A percentile compares a stretch with the other conserved stretches of the same genome.
These are phyloP conservation scores for Scheffersomyces quercinus DNA, from an alignment of 1,139 yeast genomes.

Conservation along the genomic window DNA sequence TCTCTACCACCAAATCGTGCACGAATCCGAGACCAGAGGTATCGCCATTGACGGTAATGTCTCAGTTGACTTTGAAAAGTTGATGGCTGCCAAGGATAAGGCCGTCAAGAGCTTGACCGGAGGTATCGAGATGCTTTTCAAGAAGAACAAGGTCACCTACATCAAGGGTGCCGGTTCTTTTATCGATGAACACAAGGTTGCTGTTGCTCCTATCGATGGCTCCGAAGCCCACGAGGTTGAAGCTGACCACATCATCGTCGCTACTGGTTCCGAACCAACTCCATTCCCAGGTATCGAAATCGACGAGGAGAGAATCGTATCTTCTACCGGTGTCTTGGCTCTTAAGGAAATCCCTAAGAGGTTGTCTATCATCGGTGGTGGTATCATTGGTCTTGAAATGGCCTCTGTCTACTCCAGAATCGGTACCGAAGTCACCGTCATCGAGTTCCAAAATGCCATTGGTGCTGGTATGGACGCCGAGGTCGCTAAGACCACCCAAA, in stretches of 20 bases:
- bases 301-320: slow-evolving; percentile 96
- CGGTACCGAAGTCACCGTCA: slow-evolving; percentile 92
- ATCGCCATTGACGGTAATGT: slow-evolving; percentile 79
- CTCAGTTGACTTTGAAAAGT: slow-evolving; percentile 67
- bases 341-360: slow-evolving; percentile 89
- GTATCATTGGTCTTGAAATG: slow-evolving; percentile 99
- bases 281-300: slow-evolving; percentile 98
- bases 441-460: slow-evolving; percentile 87
- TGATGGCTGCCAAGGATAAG: slow-evolving; percentile 91
- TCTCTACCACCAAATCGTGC: slow-evolving; percentile 82
- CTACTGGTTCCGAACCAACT: slow-evolving; percentile 98
- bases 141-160: slow-evolving; percentile 93
- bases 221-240: slow-evolving; percentile 60
- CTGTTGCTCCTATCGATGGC: slow-evolving; percentile 87
- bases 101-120: slow-evolving; percentile 88
- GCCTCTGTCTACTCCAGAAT: slow-evolving; percentile 96
- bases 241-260: slow-evolving; percentile 89
- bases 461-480: slow-evolving; percentile 98
- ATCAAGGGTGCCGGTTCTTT: slow-evolving; percentile 93
- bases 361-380: slow-evolving; percentile 95
- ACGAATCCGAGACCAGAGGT: slow-evolving; percentile 86
- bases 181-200: slow-evolving; percentile 73
- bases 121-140: slow-evolving; percentile 92
- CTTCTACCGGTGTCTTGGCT: slow-evolving; percentile 89
- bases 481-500: slow-evolving; percentile 86